Evolutionary conservation across 2,329 filamentous ascomycete genomes (phyloP).

Genomic region (Beauveria bassiana): DNA sequence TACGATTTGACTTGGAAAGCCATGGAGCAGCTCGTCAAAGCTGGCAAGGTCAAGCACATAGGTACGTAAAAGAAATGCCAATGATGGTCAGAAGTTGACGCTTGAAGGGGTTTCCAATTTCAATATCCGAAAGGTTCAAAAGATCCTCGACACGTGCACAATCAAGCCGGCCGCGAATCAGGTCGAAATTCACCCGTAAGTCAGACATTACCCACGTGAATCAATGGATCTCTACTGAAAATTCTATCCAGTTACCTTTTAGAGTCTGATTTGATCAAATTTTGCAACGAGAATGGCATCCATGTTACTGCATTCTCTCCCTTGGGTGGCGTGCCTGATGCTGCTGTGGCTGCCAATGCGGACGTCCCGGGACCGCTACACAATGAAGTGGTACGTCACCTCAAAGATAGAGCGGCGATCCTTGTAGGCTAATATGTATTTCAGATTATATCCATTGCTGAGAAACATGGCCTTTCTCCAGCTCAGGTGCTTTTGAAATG

Average conservation of each 20-base stretch:
- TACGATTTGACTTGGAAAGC: conserved; percentile 4
- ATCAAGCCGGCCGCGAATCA: conserved; percentile 14
- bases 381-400: not conserved
- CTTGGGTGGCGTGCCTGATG: not conserved
- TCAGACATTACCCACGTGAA: not conserved
- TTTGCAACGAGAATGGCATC: conserved; percentile 7
- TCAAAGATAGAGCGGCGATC: no score
- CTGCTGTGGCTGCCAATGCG: not conserved
- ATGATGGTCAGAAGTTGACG: not conserved
- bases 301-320: conserved; percentile 9
- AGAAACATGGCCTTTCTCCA: not conserved
- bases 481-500: conserved; percentile 9
- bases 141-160: conserved; percentile 5
- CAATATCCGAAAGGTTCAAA: conserved; percentile 9
- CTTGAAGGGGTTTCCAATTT: conserved; percentile 15
- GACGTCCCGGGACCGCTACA: not conserved
- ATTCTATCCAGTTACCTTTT: conserved; percentile 6
- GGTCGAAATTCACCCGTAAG: conserved; percentile 14
- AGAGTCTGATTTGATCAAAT: conserved; percentile 7
- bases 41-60: conserved; percentile 3
- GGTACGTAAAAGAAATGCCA: not conserved
- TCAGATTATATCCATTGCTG: not conserved
- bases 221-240: fast-evolving
- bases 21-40: conserved; percentile 3
- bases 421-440: not conserved